Conservation (phyloP, 2,329 filamentous ascomycete genomes). For the Aspergillus sp. region DNA sequence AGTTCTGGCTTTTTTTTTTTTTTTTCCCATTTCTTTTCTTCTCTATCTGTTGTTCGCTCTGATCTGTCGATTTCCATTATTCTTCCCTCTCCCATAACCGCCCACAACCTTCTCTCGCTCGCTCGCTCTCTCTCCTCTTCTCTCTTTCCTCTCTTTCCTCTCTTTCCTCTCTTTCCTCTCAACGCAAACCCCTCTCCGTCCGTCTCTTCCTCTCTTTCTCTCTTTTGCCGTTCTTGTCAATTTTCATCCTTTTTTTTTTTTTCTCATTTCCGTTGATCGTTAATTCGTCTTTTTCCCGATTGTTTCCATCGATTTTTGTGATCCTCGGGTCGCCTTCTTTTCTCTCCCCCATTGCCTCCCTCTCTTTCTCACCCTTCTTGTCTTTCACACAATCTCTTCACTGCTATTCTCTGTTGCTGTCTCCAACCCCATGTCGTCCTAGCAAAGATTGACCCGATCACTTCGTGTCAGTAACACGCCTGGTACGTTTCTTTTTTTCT, state of each 20-base stretch:
- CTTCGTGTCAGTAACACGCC: conserved; percentile 22
- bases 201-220: not conserved
- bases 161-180: not conserved
- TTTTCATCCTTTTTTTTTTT: not conserved
- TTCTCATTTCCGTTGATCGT: not conserved
- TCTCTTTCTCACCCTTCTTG: too few species aligned
- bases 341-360: too few species aligned
- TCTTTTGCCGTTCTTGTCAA: not conserved
- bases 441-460: conserved; percentile 17
- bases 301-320: too few species aligned
- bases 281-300: too few species aligned
- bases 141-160: conserved; percentile 1
- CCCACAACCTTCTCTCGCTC: not conserved
- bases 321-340: too few species aligned
- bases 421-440: conserved; percentile 24
- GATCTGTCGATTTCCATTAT: conserved; percentile 12
- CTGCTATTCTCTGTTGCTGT: not conserved
- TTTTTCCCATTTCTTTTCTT: not conserved
- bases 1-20: not conserved
- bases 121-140: not conserved
- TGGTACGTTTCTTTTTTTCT: conserved; percentile 16
- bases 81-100: not conserved
- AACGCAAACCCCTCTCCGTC: conserved; percentile 1
- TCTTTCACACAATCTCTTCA: too few species aligned
- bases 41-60: conserved; percentile 3